Conservation (phyloP, 345 rosid species). For the Combretum micranthum region DNA sequence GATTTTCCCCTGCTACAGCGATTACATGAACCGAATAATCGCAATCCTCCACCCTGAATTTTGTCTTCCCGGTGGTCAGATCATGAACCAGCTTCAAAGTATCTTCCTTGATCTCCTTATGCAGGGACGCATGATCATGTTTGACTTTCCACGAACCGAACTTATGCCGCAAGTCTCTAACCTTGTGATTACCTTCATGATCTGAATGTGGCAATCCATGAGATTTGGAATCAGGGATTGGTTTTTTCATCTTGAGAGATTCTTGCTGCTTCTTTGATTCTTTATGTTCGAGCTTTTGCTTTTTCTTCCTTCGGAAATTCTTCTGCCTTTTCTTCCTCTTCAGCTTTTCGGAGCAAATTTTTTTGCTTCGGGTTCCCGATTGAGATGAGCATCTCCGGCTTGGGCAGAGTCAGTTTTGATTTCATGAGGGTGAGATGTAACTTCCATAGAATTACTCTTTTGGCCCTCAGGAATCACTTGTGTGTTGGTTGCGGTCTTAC, state of each 20-base stretch:
- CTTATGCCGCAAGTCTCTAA: constrained; percentile 12
- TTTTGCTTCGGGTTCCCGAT: constrained; percentile 4
- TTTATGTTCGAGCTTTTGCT: neutral
- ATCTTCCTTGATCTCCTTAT: constrained; percentile 54
- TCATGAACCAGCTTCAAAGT: constrained; percentile 44
- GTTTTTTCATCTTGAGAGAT: constrained; percentile 4
- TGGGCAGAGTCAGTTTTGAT: constrained; percentile 10
- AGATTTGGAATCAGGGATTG: constrained; percentile 7
- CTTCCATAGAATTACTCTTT: no score
- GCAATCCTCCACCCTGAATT: constrained; percentile 12
- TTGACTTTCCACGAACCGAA: neutral
- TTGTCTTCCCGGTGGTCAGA: constrained; percentile 34
- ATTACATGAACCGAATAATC: constrained; percentile 35
- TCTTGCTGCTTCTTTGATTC: constrained; percentile 1
- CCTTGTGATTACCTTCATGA: constrained; percentile 10
- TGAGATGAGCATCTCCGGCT: constrained; percentile 2
- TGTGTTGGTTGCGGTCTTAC: neutral
- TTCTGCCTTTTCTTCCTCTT: constrained; percentile 16
- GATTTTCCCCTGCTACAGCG: constrained; percentile 83
- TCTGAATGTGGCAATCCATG: constrained; percentile 20
- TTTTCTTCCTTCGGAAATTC: neutral
- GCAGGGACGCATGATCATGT: constrained; percentile 17
- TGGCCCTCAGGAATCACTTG: neutral
- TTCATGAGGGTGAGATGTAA: neutral
- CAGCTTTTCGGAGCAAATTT: constrained; percentile 10